Evolutionary conservation across 2,329 filamentous ascomycete genomes (phyloP), one percentile per base, ranked within the genome.

Genomic region (Epichloe sylvatica): DNA sequence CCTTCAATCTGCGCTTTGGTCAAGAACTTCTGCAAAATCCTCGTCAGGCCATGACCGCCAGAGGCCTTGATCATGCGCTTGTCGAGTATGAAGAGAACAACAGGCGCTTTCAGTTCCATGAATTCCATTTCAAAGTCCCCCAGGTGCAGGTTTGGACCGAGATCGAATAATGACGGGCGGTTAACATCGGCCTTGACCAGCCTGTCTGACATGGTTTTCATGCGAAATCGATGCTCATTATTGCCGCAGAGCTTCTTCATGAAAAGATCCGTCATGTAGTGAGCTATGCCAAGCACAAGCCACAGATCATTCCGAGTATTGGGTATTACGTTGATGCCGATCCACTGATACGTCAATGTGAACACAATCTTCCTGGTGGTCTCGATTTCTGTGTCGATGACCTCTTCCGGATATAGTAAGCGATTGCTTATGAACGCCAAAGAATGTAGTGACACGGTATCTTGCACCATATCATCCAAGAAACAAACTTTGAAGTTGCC

Each of bases 201-300:
- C 56, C 76, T 77, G 64, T 98, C 91, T 0, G 88, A 81, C 65
- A 87, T 78, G 37, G 79, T 73, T 67, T 97, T 97, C 66, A 95
- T 84, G 37, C 88, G 82, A 63, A 89, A 97, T 11, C 89, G 78
- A 63, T 95, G 92, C 59, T 95, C 88, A 62, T 98, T 98, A 62
- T 94, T 94, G 7, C 92, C 92, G 60, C 88, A 94, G 3, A 98
- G 74, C 56, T 81, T 83, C 63, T 83, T 87, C 77, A 97, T 86
- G 66, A 94, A 96, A 4, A 88, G 76, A 58, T 96, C 91, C 1
- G 91, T 89, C 77, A 98, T 94, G 70, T 88, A 98, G 71, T 91
- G 90, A 0, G 91, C 86, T 44, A 94, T 84, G 13, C 91, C 94
- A 49, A 92, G 77, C 12, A 91, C 83, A 19, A 94, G 81, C 92